Percentiles rank a stretch among this genome's conserved stretches.
Conservation (phyloP, 148 eudicot species). For the Spergularia marina region DNA sequence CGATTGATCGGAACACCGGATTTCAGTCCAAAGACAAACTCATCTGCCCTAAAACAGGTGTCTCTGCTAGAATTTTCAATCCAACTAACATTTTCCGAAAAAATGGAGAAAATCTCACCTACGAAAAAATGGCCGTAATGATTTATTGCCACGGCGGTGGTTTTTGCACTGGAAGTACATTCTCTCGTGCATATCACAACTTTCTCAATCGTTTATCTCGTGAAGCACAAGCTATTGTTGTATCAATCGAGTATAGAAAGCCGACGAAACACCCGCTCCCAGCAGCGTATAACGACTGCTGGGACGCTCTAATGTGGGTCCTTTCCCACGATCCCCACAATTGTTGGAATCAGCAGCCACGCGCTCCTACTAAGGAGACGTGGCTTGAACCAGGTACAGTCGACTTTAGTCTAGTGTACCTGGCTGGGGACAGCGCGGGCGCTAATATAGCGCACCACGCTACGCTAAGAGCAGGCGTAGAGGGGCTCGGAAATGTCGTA, state of each 20-base stretch:
- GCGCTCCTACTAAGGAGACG: background rate
- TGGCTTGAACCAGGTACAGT: conserved; percentile 8
- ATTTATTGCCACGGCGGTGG: background rate
- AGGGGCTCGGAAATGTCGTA: background rate
- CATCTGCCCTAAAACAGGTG: background rate
- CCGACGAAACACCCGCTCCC: conserved; percentile 14
- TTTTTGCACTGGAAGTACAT: conserved; percentile 2
- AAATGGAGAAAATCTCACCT: background rate
- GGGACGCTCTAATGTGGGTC: conserved; percentile 15
- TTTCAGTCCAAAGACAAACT: conserved; percentile 13
- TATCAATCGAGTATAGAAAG: conserved; percentile 12
- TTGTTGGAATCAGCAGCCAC: too few species aligned
- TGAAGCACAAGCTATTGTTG: background rate
- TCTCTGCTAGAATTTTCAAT: background rate
- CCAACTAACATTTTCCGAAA: background rate
- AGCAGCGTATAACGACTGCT: conserved; percentile 12
- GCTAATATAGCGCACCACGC: conserved; percentile 14
- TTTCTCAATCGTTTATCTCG: background rate
- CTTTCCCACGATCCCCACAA: conserved; percentile 3
- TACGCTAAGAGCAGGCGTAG: background rate
- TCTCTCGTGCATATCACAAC: background rate
- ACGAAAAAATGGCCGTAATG: background rate
- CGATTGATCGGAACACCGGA: background rate
- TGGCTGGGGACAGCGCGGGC: conserved; percentile 13
- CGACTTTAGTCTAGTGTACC: conserved; percentile 1